Evolutionary conservation across 495 filamentous ascomycete genomes (phyloP).

Genomic region (Penicillium maclennaniae): DNA sequence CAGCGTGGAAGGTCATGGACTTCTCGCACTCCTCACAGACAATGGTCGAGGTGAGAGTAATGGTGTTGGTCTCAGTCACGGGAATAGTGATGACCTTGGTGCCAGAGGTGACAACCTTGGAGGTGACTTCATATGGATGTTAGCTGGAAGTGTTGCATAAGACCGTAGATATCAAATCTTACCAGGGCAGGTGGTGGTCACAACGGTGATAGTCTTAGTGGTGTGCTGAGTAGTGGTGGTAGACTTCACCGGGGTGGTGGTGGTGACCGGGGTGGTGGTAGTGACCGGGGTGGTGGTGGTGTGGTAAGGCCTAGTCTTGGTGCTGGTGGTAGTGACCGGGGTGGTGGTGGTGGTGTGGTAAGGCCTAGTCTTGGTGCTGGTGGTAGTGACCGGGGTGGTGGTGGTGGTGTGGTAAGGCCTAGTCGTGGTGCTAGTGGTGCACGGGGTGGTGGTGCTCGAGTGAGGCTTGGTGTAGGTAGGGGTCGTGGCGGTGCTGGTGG

Average conservation of each 20-base stretch:
- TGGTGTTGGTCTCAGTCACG: constrained; percentile 35
- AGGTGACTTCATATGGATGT: constrained; percentile 26
- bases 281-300: background rate
- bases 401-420: background rate
- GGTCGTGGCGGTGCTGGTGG: constrained; percentile 15
- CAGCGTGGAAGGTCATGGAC: constrained; percentile 26
- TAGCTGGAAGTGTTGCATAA: constrained; percentile 6
- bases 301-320: background rate
- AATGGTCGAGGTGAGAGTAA: constrained; percentile 33
- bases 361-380: background rate
- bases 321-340: constrained; percentile 6
- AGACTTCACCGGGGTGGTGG: constrained; percentile 15
- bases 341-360: background rate
- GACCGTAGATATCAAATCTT: constrained; percentile 14
- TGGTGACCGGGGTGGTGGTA: constrained; percentile 2
- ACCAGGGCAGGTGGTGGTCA: constrained; percentile 40
- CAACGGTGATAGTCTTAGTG: constrained; percentile 34
- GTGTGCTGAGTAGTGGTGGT: background rate
- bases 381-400: constrained; percentile 3
- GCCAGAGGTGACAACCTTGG: constrained; percentile 31
- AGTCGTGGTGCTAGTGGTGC: background rate
- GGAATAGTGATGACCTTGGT: constrained; percentile 29
- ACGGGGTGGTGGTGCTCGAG: background rate
- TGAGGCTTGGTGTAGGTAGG: constrained; percentile 2
- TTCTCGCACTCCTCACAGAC: constrained; percentile 26